phyloP scores from a whole-genome alignment of 805 yeast genomes.

The Ogataea paraovalis region DNA sequence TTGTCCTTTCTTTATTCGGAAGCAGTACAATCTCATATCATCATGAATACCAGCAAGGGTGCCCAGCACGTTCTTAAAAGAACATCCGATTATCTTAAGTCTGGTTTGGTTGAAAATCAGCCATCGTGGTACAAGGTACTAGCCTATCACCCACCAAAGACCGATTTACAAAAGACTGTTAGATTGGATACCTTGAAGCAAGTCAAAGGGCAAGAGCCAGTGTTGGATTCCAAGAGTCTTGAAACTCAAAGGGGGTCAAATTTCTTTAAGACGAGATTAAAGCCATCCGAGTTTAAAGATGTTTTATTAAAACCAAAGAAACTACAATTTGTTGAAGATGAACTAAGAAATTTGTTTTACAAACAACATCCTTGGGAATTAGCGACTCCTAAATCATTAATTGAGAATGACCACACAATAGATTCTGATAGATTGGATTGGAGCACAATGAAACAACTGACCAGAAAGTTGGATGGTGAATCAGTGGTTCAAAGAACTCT shows the following conservation, averaged over 20 bases:
- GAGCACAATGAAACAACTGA: conserved; percentile 69
- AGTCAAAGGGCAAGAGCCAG: conserved; percentile 17
- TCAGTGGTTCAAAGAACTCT: conserved; percentile 74
- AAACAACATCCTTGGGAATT: conserved; percentile 98
- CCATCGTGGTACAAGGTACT: conserved; percentile 93
- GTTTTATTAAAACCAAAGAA: conserved; percentile 50
- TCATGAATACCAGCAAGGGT: conserved; percentile 71
- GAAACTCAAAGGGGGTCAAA: conserved; percentile 7
- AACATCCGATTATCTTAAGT: conserved; percentile 69
- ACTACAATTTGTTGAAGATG: conserved; percentile 68
- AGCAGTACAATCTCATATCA: not conserved
- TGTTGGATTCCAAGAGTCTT: conserved; percentile 11
- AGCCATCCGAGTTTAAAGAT: conserved; percentile 33
- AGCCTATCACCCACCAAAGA: conserved; percentile 75
- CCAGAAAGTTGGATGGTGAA: conserved; percentile 84
- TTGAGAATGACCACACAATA: conserved; percentile 64
- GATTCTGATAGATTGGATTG: conserved; percentile 61
- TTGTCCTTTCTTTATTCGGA: no score
- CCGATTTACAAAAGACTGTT: conserved; percentile 49
- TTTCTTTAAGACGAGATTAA: conserved; percentile 45
- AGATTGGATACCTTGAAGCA: conserved; percentile 27
- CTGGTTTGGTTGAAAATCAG: conserved; percentile 63
- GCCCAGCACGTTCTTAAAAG: conserved; percentile 77
- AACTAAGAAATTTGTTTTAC: conserved; percentile 75
- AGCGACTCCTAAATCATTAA: conserved; percentile 78